phyloP scores from a whole-genome alignment of 352 stramenopile genomes.

The Pythium insidiosum region DNA sequence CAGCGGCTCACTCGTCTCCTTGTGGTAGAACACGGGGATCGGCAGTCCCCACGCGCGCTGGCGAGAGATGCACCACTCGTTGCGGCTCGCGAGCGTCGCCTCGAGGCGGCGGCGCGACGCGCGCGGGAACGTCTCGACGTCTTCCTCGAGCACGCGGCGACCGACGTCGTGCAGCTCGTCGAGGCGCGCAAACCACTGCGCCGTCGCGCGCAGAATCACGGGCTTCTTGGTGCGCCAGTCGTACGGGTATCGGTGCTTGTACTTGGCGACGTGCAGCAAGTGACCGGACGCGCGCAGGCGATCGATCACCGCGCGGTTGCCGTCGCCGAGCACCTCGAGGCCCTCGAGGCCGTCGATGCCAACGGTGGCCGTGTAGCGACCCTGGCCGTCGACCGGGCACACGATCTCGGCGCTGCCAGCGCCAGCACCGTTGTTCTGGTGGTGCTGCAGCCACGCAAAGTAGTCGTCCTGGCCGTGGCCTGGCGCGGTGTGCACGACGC shows the following conservation, averaged over 20 bases:
- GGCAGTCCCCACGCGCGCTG: slow-evolving; percentile 97
- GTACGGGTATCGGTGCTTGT: slow-evolving; percentile 96
- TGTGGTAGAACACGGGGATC: slow-evolving; percentile 98
- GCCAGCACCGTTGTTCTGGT: slow-evolving; percentile 13
- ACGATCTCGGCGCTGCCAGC: slow-evolving; percentile 25
- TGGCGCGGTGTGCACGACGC: slow-evolving; percentile 98
- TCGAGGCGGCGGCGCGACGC: slow-evolving; percentile 75
- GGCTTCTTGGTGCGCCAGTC: slow-evolving; percentile 99
- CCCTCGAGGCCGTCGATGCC: slow-evolving; percentile 76
- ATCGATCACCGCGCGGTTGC: slow-evolving; percentile 90
- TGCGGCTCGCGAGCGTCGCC: slow-evolving; percentile 82
- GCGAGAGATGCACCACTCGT: slow-evolving; percentile 98
- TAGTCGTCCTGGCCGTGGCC: slow-evolving; percentile 97
- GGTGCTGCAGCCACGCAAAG: slow-evolving; percentile 61
- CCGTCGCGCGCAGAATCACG: slow-evolving; percentile 96
- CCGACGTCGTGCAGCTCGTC: slow-evolving; percentile 87
- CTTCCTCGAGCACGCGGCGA: slow-evolving; percentile 36
- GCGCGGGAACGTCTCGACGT: slow-evolving; percentile 91
- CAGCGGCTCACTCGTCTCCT: slow-evolving; percentile 80
- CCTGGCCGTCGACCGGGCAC: slow-evolving; percentile 61
- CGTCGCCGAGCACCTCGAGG: slow-evolving; percentile 87
- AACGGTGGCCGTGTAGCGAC: slow-evolving; percentile 87
- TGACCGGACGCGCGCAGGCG: slow-evolving; percentile 65
- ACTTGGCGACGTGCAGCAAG: slow-evolving; percentile 84
- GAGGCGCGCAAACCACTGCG: slow-evolving; percentile 98